Base-by-base conservation (phyloP, 202 grass and related monocot species). In the Saccharum hybrid region DNA sequence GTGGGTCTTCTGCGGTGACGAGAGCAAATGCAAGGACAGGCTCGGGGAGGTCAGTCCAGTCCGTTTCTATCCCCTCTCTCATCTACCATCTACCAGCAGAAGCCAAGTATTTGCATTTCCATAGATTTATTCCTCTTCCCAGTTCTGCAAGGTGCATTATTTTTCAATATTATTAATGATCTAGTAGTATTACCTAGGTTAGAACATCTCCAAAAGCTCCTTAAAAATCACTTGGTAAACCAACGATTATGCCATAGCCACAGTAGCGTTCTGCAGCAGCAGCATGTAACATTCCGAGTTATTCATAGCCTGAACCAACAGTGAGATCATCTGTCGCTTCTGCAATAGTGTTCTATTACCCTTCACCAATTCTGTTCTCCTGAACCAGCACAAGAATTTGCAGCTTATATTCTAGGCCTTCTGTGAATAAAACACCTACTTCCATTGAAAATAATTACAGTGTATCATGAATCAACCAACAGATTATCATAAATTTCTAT, bases 1-100 rank as follows among this genome's bases (percentile, higher is more conserved):
- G 3, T 97, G 94, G 94, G 94, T 97, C 62, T 97, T 94, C 78
- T 97, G 94, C 63, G 90, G 92, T 16, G 86, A 94, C 86, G 73
- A 85, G 72, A 43, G 71, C 77, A 88, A 68, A 41, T 97, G 94
- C 85, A 80, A 74, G 61, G 82, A 87, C 18, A 91, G 71, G 84
- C 70, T 94, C 69, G 88, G 94, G 7, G 94, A 97, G 94, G 92
- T 97, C 48, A 10, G 74, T 82, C 21, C 76, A 59, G 69, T 42
- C 38, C 26, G 60, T 41, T 23, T 30, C 16, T 1, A 33, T 51
- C 10, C 62, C 38, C 13, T 13, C 7, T 14, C 7, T 43, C 74
- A 23, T 76, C 16, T 75, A 46, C 26, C 26, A 28, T 63, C 60
- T 65, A 8, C 36, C 64, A 36, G 31, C 52, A 66, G 30, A 16